A percentile compares a stretch with the other conserved stretches of the same genome.
Conservation (phyloP, 345 rosid species). For the Aquilaria sinensis region DNA sequence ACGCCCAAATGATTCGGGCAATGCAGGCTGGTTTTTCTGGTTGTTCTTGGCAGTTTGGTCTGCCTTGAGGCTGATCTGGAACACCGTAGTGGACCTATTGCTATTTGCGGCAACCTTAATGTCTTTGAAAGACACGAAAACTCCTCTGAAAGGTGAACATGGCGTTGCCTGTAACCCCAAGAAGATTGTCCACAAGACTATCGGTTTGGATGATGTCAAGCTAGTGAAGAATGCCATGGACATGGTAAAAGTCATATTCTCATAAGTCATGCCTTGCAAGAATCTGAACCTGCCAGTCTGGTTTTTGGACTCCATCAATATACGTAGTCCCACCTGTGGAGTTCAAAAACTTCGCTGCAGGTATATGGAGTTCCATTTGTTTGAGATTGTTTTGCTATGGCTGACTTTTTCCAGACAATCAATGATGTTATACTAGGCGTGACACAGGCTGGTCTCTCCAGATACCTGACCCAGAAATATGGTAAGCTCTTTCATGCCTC, state of each 20-base stretch:
- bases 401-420: slow-evolving; percentile 40
- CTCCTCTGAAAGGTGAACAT: slow-evolving; percentile 40
- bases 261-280: background rate
- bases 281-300: too few species aligned
- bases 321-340: too few species aligned
- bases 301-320: background rate
- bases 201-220: slow-evolving; percentile 65
- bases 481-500: slow-evolving; percentile 24
- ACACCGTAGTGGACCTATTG: slow-evolving; percentile 43
- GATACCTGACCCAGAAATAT: slow-evolving; percentile 45
- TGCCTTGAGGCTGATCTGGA: slow-evolving; percentile 27
- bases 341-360: too few species aligned
- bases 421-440: slow-evolving; percentile 67
- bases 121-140: slow-evolving; percentile 44
- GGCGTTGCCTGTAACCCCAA: slow-evolving; percentile 16
- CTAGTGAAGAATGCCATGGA: slow-evolving; percentile 31
- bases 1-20: background rate
- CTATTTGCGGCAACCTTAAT: slow-evolving; percentile 35
- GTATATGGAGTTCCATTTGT: background rate
- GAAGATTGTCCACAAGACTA: slow-evolving; percentile 39
- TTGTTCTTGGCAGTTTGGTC: slow-evolving; percentile 37
- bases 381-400: background rate
- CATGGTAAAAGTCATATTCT: slow-evolving; percentile 16
- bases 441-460: slow-evolving; percentile 68
- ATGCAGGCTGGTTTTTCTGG: slow-evolving; percentile 24